Conservation (phyloP, 371 early-diverging fungal genomes). For the Mucor piriformis region DNA sequence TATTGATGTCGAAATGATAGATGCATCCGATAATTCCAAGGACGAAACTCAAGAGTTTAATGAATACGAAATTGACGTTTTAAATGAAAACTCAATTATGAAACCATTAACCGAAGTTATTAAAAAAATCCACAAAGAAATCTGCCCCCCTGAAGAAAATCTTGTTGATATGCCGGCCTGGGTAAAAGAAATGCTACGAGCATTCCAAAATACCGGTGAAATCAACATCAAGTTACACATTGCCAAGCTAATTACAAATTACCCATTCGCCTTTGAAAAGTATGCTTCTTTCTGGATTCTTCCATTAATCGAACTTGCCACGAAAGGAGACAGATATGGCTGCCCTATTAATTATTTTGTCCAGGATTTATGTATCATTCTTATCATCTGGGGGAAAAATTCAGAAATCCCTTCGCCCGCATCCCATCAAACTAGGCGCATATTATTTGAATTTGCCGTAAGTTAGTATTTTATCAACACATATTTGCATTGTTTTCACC, state of each 20-base stretch:
- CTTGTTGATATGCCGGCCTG: constrained; percentile 58
- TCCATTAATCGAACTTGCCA: constrained; percentile 58
- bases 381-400: constrained; percentile 61
- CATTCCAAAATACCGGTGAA: constrained; percentile 37
- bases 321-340: constrained; percentile 58
- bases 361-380: constrained; percentile 61
- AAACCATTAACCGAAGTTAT: constrained; percentile 52
- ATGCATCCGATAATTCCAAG: neutral
- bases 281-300: constrained; percentile 65
- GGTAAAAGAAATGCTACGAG: constrained; percentile 60
- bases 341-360: constrained; percentile 71
- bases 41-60: neutral
- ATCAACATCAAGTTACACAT: constrained; percentile 60
- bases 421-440: constrained; percentile 40
- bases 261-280: constrained; percentile 61
- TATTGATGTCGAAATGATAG: constrained; percentile 10
- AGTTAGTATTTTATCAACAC: constrained; percentile 1
- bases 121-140: constrained; percentile 45
- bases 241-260: constrained; percentile 63
- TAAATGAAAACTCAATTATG: constrained; percentile 70
- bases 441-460: constrained; percentile 46
- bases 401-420: constrained; percentile 23
- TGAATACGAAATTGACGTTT: constrained; percentile 50
- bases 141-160: constrained; percentile 34
- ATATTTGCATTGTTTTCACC: neutral